These are phyloP conservation scores for Trichoderma hamatum DNA, from an alignment of 2,329 filamentous ascomycete genomes.

Conservation along the genomic window DNA sequence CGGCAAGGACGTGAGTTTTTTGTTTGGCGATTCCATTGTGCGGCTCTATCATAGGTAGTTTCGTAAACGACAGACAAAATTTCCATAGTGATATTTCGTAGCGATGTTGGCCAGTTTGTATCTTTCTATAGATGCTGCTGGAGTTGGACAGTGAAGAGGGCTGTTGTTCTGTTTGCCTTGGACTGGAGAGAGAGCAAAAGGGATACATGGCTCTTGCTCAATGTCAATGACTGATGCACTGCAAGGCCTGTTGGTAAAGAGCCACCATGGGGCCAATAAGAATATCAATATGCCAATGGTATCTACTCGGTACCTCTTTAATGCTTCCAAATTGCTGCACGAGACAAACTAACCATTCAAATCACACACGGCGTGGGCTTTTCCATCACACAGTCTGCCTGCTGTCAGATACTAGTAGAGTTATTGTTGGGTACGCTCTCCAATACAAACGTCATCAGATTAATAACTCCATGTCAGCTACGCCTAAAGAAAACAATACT, in stretches of 20 bases:
- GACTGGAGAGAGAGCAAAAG: neutral
- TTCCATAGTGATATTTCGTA: constrained; percentile 11
- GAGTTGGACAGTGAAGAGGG: neutral
- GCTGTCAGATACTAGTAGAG: neutral
- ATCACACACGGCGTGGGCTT: neutral
- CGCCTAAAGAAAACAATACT: neutral
- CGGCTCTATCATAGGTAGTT: neutral
- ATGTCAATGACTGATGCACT: neutral
- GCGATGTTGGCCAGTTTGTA: constrained; percentile 4
- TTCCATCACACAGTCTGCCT: too few relatives aligned
- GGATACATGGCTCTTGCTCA: neutral
- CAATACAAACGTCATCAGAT: neutral
- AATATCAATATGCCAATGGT: too few relatives aligned
- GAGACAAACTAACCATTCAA: neutral
- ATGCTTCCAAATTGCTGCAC: too few relatives aligned
- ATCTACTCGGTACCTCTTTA: too few relatives aligned
- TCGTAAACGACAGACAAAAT: constrained; percentile 2
- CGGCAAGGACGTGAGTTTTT: neutral
- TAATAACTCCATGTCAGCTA: neutral
- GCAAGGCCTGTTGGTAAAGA: neutral
- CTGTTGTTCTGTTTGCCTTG: neutral
- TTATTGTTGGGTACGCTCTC: neutral
- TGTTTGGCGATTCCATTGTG: neutral
- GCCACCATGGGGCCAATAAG: neutral
- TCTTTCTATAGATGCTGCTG: neutral